These are phyloP conservation scores for Lactarius vividus DNA, from an alignment of 768 basidiomycete species.

Conservation along the genomic window DNA sequence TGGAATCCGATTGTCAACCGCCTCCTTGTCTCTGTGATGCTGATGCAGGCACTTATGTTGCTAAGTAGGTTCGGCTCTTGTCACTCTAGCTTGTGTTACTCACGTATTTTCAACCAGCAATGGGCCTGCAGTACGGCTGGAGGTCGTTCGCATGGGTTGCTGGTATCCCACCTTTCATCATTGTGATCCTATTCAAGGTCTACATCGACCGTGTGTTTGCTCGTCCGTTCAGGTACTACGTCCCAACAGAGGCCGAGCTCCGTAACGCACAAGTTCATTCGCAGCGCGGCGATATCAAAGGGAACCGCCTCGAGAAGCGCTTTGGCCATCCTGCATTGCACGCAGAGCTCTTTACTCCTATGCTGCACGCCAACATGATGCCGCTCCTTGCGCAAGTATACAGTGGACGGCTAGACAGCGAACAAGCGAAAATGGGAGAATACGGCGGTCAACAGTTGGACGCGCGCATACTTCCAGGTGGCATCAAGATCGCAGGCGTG, in stretches of 20 bases:
- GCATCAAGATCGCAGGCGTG: constrained; percentile 80
- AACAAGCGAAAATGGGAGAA: constrained; percentile 67
- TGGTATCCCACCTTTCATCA: constrained; percentile 81
- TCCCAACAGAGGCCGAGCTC: constrained; percentile 79
- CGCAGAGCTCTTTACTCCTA: constrained; percentile 81
- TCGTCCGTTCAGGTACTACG: constrained; percentile 73
- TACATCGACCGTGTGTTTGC: constrained; percentile 72
- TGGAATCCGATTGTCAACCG: constrained; percentile 97
- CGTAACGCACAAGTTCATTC: constrained; percentile 73
- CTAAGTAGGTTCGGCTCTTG: constrained; percentile 59
- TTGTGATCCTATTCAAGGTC: constrained; percentile 79
- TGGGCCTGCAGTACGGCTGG: constrained; percentile 75
- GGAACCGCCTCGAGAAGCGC: constrained; percentile 79
- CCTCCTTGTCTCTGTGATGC: constrained; percentile 66
- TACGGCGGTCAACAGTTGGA: constrained; percentile 77
- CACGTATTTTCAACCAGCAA: constrained; percentile 48
- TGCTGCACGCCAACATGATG: constrained; percentile 86
- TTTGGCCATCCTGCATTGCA: constrained; percentile 95
- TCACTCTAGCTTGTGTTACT: constrained; percentile 16
- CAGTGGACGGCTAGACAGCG: constrained; percentile 61
- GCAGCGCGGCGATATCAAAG: constrained; percentile 65
- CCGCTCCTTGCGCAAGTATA: constrained; percentile 74
- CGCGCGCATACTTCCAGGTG: constrained; percentile 70
- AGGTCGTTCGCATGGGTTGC: constrained; percentile 76
- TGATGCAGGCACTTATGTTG: constrained; percentile 87